Evolutionary conservation across 1,284 basidiomycete species (phyloP), one percentile per base, ranked within the genome.

Genomic region (Fomitopsis schrenkii): DNA sequence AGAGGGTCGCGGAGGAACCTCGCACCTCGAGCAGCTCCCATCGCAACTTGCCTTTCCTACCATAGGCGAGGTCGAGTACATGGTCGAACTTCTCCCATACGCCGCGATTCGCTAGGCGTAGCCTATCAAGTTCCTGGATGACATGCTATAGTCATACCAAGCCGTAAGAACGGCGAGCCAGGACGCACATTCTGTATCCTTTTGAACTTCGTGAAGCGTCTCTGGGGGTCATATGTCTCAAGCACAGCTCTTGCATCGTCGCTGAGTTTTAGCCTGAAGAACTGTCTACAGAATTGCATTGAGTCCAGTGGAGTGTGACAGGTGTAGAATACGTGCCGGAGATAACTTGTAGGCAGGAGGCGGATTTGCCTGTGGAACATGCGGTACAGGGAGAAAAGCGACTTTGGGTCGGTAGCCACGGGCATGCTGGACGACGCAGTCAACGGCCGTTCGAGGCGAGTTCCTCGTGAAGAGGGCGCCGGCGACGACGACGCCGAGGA

Each of bases 1-100:
- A 33, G 14, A 28, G 19, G 26, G 14, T 48, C 30, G n/a, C 17
- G 54, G 55, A 54, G 40, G 40, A 61, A 59, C 44, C 28, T 57
- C 75, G 63, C 62, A 87, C 88, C 74, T 85, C 71, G 70, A 91
- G 75, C 35, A 91, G 74, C 66, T 91, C 87, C 76, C 83, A 81
- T 66, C 79, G 82, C 22, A 93, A 72, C 68, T 83, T 88, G 14
- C 92, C 93, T 63, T 81, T 83, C 60, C 89, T 79, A 19, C 90
- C 93, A 72, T 92, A 93, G n/a, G 91, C 91, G n/a, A 85, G 69
- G 65, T 87, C 82, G 22, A 93, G 76, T n/a, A 91, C 71, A 60
- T 83, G 78, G 9, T 76, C 74, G 64, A 91, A 86, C n/a, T 85
- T 82, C 59, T 77, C 72, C 45, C 70, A 63, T 56, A 82, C 73